These are phyloP conservation scores for Neurospora sp. DNA, from an alignment of 2,329 filamentous ascomycete genomes.

Conservation along the genomic window DNA sequence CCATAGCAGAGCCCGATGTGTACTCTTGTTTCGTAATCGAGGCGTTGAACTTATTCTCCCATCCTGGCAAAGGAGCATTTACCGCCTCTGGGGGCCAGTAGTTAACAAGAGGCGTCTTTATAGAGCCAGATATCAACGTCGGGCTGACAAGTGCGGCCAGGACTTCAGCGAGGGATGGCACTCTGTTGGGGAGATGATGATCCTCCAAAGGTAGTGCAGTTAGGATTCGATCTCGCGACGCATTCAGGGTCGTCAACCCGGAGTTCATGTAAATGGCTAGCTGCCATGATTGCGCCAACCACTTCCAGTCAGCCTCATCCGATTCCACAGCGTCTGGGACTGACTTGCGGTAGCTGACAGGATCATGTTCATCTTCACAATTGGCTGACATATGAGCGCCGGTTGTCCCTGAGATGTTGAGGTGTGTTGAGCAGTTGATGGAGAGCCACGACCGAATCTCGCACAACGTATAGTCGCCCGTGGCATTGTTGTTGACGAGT, in stretches of 20 bases:
- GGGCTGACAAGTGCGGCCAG: slow-evolving; percentile 60
- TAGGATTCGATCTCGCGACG: slow-evolving; percentile 49
- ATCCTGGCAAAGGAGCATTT: slow-evolving; percentile 22
- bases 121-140: slow-evolving; percentile 52
- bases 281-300: slow-evolving; percentile 45
- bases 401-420: slow-evolving; percentile 42
- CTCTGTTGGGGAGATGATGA: slow-evolving; percentile 32
- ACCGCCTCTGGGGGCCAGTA: slow-evolving; percentile 30
- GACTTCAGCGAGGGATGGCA: slow-evolving; percentile 65
- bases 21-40: slow-evolving; percentile 58
- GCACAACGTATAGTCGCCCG: slow-evolving; percentile 55
- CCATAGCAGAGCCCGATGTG: slow-evolving; percentile 51
- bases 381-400: slow-evolving; percentile 51
- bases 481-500: slow-evolving; percentile 39
- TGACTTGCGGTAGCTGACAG: slow-evolving; percentile 43
- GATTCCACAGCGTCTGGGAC: slow-evolving; percentile 23
- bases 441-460: slow-evolving; percentile 54
- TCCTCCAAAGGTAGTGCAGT: slow-evolving; percentile 41
- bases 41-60: slow-evolving; percentile 49
- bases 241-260: slow-evolving; percentile 44
- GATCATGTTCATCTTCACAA: slow-evolving; percentile 49
- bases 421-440: slow-evolving; percentile 56
- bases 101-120: slow-evolving; percentile 51
- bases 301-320: slow-evolving; percentile 41
- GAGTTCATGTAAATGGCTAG: slow-evolving; percentile 45